Evolutionary conservation across 2,329 filamentous ascomycete species (phyloP).

Genomic region (Ceratocystis alfenasii): DNA sequence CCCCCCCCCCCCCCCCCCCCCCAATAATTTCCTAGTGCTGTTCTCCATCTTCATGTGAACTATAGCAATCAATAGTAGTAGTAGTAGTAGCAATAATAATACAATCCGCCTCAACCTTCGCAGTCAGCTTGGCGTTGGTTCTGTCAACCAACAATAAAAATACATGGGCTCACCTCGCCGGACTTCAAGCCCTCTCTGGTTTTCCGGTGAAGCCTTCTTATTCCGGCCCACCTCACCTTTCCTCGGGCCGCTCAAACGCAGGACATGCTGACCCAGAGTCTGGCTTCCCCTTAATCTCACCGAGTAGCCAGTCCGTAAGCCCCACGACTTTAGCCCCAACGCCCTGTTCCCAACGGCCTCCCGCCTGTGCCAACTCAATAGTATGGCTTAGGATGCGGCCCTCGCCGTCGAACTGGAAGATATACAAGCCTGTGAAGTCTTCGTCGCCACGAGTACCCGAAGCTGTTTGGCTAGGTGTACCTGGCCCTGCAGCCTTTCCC

Average conservation of each 20-base stretch:
- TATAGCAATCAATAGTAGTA: neutral
- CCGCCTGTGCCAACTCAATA: slow-evolving; percentile 84
- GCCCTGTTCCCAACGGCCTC: slow-evolving; percentile 68
- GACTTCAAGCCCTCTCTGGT: neutral
- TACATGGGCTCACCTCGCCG: neutral
- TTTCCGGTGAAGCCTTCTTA: neutral
- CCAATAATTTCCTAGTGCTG: neutral
- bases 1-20: too few relatives aligned
- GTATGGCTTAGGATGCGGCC: slow-evolving; percentile 78
- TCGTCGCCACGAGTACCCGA: slow-evolving; percentile 32
- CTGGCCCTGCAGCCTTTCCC: slow-evolving; percentile 27
- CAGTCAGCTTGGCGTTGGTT: neutral
- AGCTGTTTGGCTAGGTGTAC: slow-evolving; percentile 29
- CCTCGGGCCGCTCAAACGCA: slow-evolving; percentile 16
- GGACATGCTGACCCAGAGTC: slow-evolving; percentile 21
- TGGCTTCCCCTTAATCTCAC: slow-evolving; percentile 43
- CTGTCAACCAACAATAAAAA: neutral
- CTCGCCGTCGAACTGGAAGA: slow-evolving; percentile 87
- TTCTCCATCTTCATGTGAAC: neutral
- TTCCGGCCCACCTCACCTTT: neutral
- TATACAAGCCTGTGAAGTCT: slow-evolving; percentile 82
- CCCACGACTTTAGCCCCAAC: slow-evolving; percentile 75
- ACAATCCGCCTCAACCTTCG: neutral
- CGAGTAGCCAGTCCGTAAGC: slow-evolving; percentile 87
- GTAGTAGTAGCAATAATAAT: neutral